These are phyloP conservation scores for Theobroma grandiflorum DNA, from an alignment of 441 rosid species.

Conservation along the genomic window DNA sequence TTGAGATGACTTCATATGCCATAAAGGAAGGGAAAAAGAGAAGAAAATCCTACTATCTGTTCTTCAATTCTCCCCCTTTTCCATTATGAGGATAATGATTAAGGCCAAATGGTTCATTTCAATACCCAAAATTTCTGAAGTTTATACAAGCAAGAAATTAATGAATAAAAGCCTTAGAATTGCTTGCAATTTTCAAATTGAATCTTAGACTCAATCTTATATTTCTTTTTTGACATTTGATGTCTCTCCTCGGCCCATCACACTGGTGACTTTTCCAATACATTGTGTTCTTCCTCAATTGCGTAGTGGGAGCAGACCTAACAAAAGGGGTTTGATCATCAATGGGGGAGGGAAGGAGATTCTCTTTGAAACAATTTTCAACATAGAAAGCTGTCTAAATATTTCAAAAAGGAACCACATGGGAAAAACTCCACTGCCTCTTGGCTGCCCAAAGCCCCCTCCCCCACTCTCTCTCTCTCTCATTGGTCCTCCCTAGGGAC, in stretches of 20 bases:
- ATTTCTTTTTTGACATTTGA: background rate
- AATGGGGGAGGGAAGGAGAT: background rate
- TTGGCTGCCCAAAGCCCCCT: background rate
- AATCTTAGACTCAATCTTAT: background rate
- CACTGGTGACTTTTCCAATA: conserved; percentile 22
- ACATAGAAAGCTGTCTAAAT: conserved; percentile 13
- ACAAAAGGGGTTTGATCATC: conserved; percentile 1
- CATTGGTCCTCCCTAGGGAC: conserved; percentile 7
- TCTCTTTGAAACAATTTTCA: conserved; percentile 13
- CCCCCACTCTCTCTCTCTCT: too few species aligned
- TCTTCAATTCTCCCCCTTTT: background rate
- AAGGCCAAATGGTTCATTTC: background rate
- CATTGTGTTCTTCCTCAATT: conserved; percentile 17
- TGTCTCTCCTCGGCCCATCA: conserved; percentile 13
- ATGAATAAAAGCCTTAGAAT: background rate
- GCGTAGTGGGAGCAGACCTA: conserved; percentile 17
- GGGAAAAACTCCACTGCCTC: background rate
- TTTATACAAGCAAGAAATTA: background rate
- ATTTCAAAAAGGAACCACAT: conserved; percentile 10
- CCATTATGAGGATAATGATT: background rate
- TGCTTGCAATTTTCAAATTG: background rate
- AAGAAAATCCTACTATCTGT: background rate
- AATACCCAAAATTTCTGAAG: background rate
- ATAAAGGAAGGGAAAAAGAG: background rate
- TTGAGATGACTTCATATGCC: conserved; percentile 16